Percentiles rank a stretch among this genome's conserved stretches.
These are phyloP conservation scores for Cladosporium colombiae DNA, from an alignment of 2,329 filamentous ascomycete genomes.

Conservation along the genomic window DNA sequence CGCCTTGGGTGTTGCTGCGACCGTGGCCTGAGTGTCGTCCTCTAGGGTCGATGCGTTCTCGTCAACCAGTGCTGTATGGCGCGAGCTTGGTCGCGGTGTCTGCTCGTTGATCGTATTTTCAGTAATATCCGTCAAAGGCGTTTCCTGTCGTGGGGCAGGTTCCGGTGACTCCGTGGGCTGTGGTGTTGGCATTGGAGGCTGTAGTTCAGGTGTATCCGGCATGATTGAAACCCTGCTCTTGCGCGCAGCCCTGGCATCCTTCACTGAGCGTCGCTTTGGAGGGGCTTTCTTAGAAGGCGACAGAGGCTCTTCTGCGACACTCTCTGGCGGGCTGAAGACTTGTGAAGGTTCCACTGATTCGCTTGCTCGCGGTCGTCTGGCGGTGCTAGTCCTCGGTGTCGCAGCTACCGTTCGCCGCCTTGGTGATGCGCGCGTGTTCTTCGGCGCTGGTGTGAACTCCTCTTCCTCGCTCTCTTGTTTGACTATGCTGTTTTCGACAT, in stretches of 20 bases:
- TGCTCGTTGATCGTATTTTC: conserved; percentile 65
- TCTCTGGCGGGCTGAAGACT: conserved; percentile 59
- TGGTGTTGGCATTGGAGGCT: conserved; percentile 46
- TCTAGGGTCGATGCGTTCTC: conserved; percentile 24
- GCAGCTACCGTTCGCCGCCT: conserved; percentile 53
- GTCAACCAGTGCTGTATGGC: conserved; percentile 23
- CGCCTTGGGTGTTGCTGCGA: conserved; percentile 30
- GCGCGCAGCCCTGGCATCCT: conserved; percentile 54
- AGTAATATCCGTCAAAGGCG: conserved; percentile 75
- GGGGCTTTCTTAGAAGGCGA: conserved; percentile 61
- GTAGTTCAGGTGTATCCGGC: conserved; percentile 39
- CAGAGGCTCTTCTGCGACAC: conserved; percentile 49
- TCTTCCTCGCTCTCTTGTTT: conserved; percentile 60
- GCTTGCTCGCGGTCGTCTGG: conserved; percentile 49
- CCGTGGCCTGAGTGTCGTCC: conserved; percentile 20
- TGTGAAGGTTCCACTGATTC: conserved; percentile 61
- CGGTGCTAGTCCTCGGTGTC: conserved; percentile 46
- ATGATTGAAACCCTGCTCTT: conserved; percentile 44
- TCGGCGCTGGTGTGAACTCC: conserved; percentile 76
- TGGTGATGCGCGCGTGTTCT: conserved; percentile 59
- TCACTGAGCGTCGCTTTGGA: conserved; percentile 62
- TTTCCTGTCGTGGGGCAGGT: conserved; percentile 44
- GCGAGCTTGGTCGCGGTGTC: conserved; percentile 40
- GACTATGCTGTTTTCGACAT: conserved; percentile 60
- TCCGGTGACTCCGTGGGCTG: conserved; percentile 45